phyloP scores from a whole-genome alignment of 129 eudicot genomes.

The Tagetes patula region DNA sequence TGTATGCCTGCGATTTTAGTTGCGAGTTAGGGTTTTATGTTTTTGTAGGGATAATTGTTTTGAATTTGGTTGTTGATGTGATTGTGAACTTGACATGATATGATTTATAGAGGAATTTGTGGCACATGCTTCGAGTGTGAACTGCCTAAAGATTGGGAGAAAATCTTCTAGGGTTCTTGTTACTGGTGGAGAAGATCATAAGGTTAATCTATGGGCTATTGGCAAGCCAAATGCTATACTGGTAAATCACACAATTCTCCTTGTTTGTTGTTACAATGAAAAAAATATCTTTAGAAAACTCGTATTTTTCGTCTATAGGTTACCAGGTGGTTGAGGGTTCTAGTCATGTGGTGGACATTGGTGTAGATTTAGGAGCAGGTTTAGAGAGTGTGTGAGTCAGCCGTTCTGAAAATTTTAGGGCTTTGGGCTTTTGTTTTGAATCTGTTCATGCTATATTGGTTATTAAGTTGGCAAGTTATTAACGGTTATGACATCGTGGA shows the following conservation, averaged over 20 bases:
- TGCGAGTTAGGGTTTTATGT: background rate
- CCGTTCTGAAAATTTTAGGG: background rate
- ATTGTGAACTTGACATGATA: slow-evolving; percentile 25
- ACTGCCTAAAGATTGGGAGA: slow-evolving; percentile 93
- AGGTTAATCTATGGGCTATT: slow-evolving; percentile 98
- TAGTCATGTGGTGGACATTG: no score
- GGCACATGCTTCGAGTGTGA: slow-evolving; percentile 90
- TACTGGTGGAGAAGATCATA: slow-evolving; percentile 99
- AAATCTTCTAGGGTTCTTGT: slow-evolving; percentile 88
- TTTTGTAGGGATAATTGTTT: background rate
- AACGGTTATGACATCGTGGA: background rate
- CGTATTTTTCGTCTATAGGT: no score
- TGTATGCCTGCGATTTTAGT: slow-evolving; percentile 12
- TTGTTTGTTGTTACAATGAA: background rate
- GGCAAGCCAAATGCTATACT: slow-evolving; percentile 91
- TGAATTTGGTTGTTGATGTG: background rate
- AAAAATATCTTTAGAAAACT: background rate
- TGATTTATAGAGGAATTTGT: slow-evolving; percentile 84
- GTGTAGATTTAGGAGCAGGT: no score
- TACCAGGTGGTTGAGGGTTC: no score
- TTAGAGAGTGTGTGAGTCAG: no score
- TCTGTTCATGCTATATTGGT: background rate
- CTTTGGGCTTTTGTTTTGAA: background rate
- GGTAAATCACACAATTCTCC: slow-evolving; percentile 46
- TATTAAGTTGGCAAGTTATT: slow-evolving; percentile 4